These are phyloP conservation scores for Arachnomyces sp. DNA, from an alignment of 2,329 filamentous ascomycete species.

Conservation along the genomic window DNA sequence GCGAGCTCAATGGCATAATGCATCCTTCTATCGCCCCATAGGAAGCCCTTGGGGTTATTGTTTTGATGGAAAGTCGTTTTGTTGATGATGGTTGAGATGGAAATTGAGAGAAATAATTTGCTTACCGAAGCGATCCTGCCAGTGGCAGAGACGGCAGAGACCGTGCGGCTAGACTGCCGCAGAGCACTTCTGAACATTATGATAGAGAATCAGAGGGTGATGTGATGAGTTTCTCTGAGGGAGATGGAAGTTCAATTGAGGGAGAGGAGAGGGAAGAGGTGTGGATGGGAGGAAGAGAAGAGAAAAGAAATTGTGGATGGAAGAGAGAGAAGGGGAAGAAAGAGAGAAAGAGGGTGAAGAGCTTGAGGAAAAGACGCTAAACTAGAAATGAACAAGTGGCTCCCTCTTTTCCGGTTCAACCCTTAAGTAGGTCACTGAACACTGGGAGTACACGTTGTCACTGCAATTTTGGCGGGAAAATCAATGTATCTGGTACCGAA, in stretches of 20 bases:
- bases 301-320: constrained; percentile 36
- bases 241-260: constrained; percentile 35
- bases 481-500: no score
- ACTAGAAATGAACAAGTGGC: constrained; percentile 20
- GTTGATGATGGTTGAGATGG: constrained; percentile 31
- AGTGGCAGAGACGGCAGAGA: constrained; percentile 85
- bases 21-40: constrained; percentile 6
- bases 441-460: background rate
- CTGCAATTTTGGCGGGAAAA: no score
- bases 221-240: constrained; percentile 35
- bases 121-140: constrained; percentile 92
- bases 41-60: constrained; percentile 19
- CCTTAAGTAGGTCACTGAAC: constrained; percentile 21
- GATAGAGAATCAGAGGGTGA: constrained; percentile 36
- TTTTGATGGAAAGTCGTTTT: constrained; percentile 24
- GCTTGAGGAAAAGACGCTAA: constrained; percentile 32
- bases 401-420: constrained; percentile 30
- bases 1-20: no score
- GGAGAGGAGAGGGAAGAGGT: constrained; percentile 31
- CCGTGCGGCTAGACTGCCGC: constrained; percentile 90
- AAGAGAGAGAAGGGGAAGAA: no score
- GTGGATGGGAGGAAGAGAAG: constrained; percentile 31
- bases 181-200: constrained; percentile 98
- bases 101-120: constrained; percentile 33
- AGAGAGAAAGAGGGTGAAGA: constrained; percentile 27